phyloP scores from a whole-genome alignment of 805 yeast genomes.

The Candida tammaniensis region DNA sequence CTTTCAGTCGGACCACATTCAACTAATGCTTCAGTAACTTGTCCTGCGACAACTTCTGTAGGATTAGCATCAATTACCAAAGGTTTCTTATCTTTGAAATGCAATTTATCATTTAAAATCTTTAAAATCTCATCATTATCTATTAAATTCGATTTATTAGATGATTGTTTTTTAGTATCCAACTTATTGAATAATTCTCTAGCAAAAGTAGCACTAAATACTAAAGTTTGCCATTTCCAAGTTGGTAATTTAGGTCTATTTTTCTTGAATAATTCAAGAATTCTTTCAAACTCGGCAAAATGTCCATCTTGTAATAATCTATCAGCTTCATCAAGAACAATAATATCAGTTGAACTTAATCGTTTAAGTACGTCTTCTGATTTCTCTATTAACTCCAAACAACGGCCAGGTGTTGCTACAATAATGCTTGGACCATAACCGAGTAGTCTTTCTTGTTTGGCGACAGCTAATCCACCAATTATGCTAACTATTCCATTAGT shows the following conservation, averaged over 20 bases:
- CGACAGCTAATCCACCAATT: conserved; percentile 94
- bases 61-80: conserved; percentile 83
- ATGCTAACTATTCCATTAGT: conserved; percentile 65
- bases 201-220: conserved; percentile 94
- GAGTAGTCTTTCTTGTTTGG: conserved; percentile 83
- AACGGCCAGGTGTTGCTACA: conserved; percentile 95
- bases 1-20: conserved; percentile 91
- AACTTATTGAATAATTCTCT: conserved; percentile 77
- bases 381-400: conserved; percentile 75
- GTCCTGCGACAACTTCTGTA: conserved; percentile 68
- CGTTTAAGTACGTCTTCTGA: conserved; percentile 42
- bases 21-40: conserved; percentile 78
- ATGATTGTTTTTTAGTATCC: conserved; percentile 27
- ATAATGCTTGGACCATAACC: conserved; percentile 72
- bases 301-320: conserved; percentile 93
- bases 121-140: conserved; percentile 60
- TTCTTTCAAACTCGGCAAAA: conserved; percentile 84
- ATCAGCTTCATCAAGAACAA: conserved; percentile 94
- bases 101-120: conserved; percentile 64
- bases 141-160: conserved; percentile 24
- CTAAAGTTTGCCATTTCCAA: conserved; percentile 73
- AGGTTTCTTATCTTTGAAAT: conserved; percentile 68
- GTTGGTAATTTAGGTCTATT: conserved; percentile 42
- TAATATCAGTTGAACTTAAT: conserved; percentile 44
- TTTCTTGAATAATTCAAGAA: conserved; percentile 60